phyloP scores from a whole-genome alignment of 345 rosid genomes.

The Arabis hirsuta region DNA sequence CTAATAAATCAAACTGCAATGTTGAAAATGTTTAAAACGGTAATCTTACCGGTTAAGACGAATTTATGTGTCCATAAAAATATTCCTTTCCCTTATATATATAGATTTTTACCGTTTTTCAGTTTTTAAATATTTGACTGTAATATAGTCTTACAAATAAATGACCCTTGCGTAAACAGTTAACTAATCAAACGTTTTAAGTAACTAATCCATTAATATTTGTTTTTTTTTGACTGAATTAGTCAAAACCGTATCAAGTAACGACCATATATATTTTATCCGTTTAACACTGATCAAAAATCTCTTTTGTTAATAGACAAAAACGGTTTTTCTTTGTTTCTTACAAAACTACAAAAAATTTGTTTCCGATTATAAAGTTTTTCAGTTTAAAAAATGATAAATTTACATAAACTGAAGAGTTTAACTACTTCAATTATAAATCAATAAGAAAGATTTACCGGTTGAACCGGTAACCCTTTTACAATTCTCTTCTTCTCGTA shows the following conservation, averaged over 20 bases:
- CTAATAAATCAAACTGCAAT: background rate
- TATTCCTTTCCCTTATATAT: background rate
- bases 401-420: background rate
- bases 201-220: background rate
- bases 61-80: background rate
- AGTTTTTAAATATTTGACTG: slow-evolving; percentile 3
- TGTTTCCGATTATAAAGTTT: too few relatives aligned
- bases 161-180: background rate
- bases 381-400: too few relatives aligned
- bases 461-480: slow-evolving; percentile 39
- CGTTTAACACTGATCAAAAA: slow-evolving; percentile 30
- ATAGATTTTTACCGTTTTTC: background rate
- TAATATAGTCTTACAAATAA: too few relatives aligned
- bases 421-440: background rate
- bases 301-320: slow-evolving; percentile 27
- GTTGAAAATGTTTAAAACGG: background rate
- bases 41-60: background rate
- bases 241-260: slow-evolving; percentile 39
- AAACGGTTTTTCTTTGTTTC: slow-evolving; percentile 35
- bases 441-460: slow-evolving; percentile 31
- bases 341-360: background rate
- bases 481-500: slow-evolving; percentile 35
- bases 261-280: slow-evolving; percentile 27
- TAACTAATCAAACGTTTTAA: slow-evolving; percentile 21
- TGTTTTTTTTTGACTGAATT: slow-evolving; percentile 33